Conservation (phyloP, 495 filamentous ascomycete genomes). For the Choiromyces venosus region DNA sequence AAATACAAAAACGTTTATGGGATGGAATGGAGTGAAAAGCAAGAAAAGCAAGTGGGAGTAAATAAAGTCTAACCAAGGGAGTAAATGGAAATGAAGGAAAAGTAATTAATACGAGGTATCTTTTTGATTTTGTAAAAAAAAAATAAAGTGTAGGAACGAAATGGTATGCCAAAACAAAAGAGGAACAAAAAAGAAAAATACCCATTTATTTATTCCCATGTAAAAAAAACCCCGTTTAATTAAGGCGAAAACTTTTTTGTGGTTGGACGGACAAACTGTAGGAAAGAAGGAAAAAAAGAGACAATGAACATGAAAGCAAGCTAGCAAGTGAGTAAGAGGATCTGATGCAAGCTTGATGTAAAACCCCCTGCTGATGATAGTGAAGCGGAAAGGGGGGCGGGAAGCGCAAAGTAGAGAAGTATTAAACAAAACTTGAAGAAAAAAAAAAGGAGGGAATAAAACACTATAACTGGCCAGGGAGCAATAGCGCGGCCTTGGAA, state of each 20-base stretch:
- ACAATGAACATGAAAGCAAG: not conserved
- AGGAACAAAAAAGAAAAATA: constrained; percentile 11
- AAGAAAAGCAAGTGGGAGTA: constrained; percentile 7
- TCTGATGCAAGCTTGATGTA: not conserved
- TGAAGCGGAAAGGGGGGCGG: not conserved
- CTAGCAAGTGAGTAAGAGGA: not conserved
- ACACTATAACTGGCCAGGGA: not conserved
- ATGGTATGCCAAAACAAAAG: not conserved
- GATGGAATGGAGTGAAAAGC: not conserved
- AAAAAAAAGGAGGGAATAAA: not conserved
- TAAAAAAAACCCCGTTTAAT: not conserved
- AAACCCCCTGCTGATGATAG: not conserved
- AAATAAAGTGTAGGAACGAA: not conserved
- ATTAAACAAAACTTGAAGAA: not conserved
- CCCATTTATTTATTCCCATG: not conserved
- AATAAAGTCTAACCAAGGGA: not conserved
- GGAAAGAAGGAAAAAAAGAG: constrained; percentile 24
- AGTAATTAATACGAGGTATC: not conserved
- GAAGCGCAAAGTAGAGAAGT: not conserved
- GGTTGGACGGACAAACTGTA: not conserved
- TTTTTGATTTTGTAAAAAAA: not conserved
- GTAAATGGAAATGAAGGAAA: not conserved
- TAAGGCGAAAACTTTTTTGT: constrained; percentile 2
- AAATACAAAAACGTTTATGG: not conserved
- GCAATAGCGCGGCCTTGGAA: not conserved